A percentile compares a stretch with the other conserved stretches of the same genome.
Evolutionary conservation across 805 yeast genomes (phyloP).

Genomic region (Candida tammaniensis): DNA sequence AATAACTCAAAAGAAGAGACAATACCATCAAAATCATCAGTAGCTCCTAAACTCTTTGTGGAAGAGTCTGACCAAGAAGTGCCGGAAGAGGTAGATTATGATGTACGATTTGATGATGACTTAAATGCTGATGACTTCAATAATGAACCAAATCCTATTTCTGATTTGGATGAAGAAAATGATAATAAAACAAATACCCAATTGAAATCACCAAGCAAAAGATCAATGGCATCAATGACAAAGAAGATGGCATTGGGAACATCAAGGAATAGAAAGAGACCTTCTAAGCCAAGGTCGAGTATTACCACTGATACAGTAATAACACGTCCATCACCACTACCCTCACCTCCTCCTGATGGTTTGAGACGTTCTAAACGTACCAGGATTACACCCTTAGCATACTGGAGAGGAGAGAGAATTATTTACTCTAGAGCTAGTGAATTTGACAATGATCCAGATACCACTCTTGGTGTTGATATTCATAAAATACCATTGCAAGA

Average conservation of each 20-base stretch:
- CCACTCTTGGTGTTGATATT: constrained; percentile 32
- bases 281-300: not conserved
- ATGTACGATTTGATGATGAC: constrained; percentile 17
- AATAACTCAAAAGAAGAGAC: no score
- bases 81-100: not conserved
- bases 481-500: constrained; percentile 49
- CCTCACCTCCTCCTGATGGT: constrained; percentile 46
- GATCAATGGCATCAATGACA: constrained; percentile 20
- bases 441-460: constrained; percentile 38
- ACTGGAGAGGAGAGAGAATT: constrained; percentile 80
- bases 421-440: constrained; percentile 46
- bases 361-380: constrained; percentile 65
- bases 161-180: constrained; percentile 1
- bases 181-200: not conserved
- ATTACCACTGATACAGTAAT: not conserved
- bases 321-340: constrained; percentile 34
- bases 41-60: not conserved
- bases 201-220: constrained; percentile 7
- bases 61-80: not conserved
- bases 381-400: constrained; percentile 69
- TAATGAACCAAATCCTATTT: not conserved
- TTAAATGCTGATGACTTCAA: no score
- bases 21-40: not conserved
- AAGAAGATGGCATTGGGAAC: constrained; percentile 32
- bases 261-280: constrained; percentile 3